Base-by-base conservation (phyloP, 805 yeast species). In the Wickerhamomyces rabaulensis region DNA sequence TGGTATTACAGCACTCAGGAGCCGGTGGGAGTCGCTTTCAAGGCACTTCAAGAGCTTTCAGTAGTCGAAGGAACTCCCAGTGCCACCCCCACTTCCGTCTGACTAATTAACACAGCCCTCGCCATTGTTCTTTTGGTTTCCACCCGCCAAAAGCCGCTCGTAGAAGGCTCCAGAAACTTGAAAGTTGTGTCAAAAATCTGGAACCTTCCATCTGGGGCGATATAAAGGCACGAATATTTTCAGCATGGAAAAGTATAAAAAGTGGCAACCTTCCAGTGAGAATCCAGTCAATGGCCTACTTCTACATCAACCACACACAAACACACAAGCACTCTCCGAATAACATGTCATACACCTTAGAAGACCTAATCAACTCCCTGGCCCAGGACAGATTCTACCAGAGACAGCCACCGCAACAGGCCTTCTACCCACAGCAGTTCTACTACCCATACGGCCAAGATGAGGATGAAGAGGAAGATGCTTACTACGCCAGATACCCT, bases 351-450 rank as follows among this genome's bases (percentile, higher is more conserved):
- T 33, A 16, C 20, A 38, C 57, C 17, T 49, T 56, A 23, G 58
- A 56, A n/a, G 58, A 54, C 38, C 40, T 56, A 47, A 36, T 56
- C 40, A 46, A 51, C 19, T 58, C 60, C 12, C 43, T 54, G n/a
- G 52, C 52, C 15, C 45, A 47, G 29, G 47, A 46, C 21, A 44
- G 36, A 21, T n/a, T 20, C 20, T 10, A 33, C 17, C 39, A 39
- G 10, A 25, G 37, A 31, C 42, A 27, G 13, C 31, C 31, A 27
- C 31, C 8, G 10, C 31, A 8, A 13, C 41, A 46, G 15, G 21
- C 21, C 29, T 16, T 17, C 19, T 26, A 23, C 27, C 27, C 35
- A 38, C 43, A 16, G 21, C 35, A 31, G 8, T 27, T 29, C 25
- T 21, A 33, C 45, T 37, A 26, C 37, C 42, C 45, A 6, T 42